Percentiles rank a stretch among this genome's conserved stretches.
Evolutionary conservation across 192 early-diverging fungal genomes (phyloP).

Genomic region (Gamsiella multidivaricata): DNA sequence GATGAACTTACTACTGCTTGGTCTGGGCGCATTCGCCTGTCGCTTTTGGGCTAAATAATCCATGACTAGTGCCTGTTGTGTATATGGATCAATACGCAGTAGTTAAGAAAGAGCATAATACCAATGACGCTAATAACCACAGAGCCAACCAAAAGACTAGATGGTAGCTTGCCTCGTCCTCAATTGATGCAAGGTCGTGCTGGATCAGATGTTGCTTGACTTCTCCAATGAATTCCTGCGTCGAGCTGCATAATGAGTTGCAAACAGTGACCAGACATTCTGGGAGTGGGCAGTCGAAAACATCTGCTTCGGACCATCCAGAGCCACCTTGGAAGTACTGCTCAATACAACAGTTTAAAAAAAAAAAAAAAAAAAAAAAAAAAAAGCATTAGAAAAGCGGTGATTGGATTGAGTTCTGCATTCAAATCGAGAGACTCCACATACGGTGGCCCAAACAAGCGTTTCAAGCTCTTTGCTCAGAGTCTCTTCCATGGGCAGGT

Average conservation of each 20-base stretch:
- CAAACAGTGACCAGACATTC: slow-evolving; percentile 1
- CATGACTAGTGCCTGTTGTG: neutral
- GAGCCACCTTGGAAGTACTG: neutral
- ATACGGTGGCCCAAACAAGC: slow-evolving; percentile 1
- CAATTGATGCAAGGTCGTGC: slow-evolving; percentile 6
- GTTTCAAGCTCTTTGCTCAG: neutral
- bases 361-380: neutral
- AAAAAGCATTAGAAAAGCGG: neutral
- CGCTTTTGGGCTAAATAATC: slow-evolving; percentile 2
- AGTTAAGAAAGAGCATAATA: neutral
- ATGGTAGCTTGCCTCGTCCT: slow-evolving; percentile 1
- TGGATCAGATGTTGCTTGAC: slow-evolving; percentile 7
- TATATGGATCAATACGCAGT: too few species aligned
- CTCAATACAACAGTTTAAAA: neutral
- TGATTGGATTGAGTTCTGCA: neutral
- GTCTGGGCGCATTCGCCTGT: neutral
- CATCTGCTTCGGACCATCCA: slow-evolving; percentile 7
- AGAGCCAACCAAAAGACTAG: neutral
- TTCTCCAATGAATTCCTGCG: neutral
- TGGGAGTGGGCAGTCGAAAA: slow-evolving; percentile 12
- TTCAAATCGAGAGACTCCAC: neutral
- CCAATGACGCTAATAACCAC: neutral
- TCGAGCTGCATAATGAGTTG: neutral
- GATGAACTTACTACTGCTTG: neutral
- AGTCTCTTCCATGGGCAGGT: neutral